Percentiles rank a stretch among this genome's conserved stretches.
Conservation (phyloP, 306 rosid species). For the Abrus pulchellus region DNA sequence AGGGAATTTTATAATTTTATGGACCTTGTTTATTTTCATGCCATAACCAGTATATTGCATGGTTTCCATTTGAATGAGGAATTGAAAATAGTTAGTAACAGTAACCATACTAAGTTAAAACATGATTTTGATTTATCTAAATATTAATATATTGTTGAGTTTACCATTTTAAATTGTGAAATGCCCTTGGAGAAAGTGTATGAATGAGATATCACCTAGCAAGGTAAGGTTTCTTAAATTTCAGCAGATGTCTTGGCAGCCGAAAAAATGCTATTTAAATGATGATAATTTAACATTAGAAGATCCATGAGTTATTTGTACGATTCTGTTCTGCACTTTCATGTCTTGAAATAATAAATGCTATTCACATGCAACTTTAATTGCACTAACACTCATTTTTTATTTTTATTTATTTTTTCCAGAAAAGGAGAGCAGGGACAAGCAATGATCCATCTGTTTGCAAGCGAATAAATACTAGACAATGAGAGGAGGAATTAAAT, state of each 20-base stretch:
- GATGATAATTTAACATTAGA: no score
- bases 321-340: background rate
- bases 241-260: no score
- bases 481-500: slow-evolving; percentile 20
- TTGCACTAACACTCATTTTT: slow-evolving; percentile 5
- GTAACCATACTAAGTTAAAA: background rate
- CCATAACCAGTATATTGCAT: background rate
- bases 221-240: no score
- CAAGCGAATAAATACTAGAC: slow-evolving; percentile 46
- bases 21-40: background rate
- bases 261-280: no score
- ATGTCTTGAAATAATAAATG: slow-evolving; percentile 4
- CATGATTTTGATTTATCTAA: background rate
- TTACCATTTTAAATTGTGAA: background rate
- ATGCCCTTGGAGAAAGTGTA: background rate
- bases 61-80: background rate
- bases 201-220: no score
- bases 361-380: slow-evolving; percentile 21
- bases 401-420: background rate
- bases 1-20: background rate
- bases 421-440: slow-evolving; percentile 51
- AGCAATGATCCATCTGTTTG: slow-evolving; percentile 45
- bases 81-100: background rate
- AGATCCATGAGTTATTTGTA: background rate
- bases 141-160: background rate